phyloP scores from a whole-genome alignment of 495 filamentous ascomycete species.

The Xylaria sp. region DNA sequence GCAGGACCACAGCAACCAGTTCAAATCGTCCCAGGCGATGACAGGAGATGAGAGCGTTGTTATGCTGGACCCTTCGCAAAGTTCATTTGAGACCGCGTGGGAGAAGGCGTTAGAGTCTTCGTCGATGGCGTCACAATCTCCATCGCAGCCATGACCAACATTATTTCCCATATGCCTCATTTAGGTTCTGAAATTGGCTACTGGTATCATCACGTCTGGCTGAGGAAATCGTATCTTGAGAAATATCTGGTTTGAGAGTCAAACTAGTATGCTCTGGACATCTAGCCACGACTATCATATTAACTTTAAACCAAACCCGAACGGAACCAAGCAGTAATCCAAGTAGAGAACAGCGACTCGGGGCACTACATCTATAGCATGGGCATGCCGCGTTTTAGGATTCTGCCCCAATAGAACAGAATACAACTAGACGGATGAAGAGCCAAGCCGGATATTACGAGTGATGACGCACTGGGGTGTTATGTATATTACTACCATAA shows the following conservation, averaged over 20 bases:
- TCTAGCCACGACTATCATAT: neutral
- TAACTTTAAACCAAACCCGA: neutral
- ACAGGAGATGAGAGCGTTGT: slow-evolving; percentile 52
- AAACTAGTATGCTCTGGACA: neutral
- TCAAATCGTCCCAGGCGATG: slow-evolving; percentile 28
- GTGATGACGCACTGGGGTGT: slow-evolving; percentile 1
- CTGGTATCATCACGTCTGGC: neutral
- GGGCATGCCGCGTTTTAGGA: neutral
- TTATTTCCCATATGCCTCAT: neutral
- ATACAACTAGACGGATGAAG: neutral
- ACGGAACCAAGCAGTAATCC: neutral
- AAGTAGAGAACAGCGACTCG: neutral
- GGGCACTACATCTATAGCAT: neutral
- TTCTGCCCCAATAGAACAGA: neutral
- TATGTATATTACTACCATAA: slow-evolving; percentile 20
- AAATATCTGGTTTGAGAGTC: neutral
- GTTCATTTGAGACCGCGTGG: slow-evolving; percentile 71
- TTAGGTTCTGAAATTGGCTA: neutral
- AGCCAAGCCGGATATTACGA: neutral
- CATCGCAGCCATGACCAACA: neutral
- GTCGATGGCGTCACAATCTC: slow-evolving; percentile 13
- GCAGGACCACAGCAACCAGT: slow-evolving; percentile 19
- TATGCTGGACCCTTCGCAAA: slow-evolving; percentile 51
- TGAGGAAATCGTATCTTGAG: neutral
- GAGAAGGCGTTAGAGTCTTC: slow-evolving; percentile 54